Conservation (phyloP, 1,284 basidiomycete species). For the Leccinum griseonigrum region DNA sequence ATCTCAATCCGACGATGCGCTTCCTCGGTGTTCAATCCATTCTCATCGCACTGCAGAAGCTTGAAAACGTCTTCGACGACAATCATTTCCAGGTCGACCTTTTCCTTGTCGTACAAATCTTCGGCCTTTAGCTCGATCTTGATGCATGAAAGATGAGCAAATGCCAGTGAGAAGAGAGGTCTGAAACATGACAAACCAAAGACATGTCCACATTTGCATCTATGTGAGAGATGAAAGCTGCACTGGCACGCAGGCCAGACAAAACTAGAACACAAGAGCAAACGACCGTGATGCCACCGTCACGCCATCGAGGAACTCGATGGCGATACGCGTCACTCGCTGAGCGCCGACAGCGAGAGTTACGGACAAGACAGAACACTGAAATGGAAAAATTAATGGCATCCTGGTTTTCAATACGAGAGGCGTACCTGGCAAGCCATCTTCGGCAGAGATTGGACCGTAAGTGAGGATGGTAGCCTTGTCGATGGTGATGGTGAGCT, state of each 20-base stretch:
- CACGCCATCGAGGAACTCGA: too few species aligned
- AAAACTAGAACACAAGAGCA: too few species aligned
- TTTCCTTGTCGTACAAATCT: slow-evolving; percentile 97
- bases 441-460: too few species aligned
- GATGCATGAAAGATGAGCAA: slow-evolving; percentile 1
- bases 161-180: neutral
- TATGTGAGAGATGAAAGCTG: slow-evolving; percentile 26
- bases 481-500: too few species aligned
- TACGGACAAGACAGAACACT: too few species aligned
- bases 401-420: slow-evolving; percentile 30
- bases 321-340: too few species aligned
- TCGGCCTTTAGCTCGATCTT: slow-evolving; percentile 90
- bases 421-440: too few species aligned
- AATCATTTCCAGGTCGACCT: slow-evolving; percentile 97
- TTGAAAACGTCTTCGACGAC: slow-evolving; percentile 97
- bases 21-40: slow-evolving; percentile 78
- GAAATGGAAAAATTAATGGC: too few species aligned
- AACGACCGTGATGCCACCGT: too few species aligned
- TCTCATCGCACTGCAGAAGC: slow-evolving; percentile 85
- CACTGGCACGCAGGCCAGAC: slow-evolving; percentile 1
- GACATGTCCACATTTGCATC: slow-evolving; percentile 89
- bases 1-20: slow-evolving; percentile 85
- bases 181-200: slow-evolving; percentile 42
- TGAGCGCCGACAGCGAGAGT: too few species aligned
- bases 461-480: too few species aligned